These are phyloP conservation scores for Thraustochytrium striatum DNA, from an alignment of 352 stramenopile genomes.

Conservation along the genomic window DNA sequence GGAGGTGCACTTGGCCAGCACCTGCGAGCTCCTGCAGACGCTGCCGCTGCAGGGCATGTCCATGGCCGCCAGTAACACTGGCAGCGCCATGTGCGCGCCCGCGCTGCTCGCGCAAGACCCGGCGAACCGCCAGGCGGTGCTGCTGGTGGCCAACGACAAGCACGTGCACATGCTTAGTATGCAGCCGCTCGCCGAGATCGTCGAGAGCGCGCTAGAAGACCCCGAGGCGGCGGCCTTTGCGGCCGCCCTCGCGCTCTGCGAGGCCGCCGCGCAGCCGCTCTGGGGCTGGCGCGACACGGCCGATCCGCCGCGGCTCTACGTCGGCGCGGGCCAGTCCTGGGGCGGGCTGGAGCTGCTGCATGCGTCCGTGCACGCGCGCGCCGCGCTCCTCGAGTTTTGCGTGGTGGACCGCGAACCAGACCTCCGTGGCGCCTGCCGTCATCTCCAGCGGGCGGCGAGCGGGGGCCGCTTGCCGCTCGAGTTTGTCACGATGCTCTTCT, in stretches of 20 bases:
- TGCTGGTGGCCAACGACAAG: constrained; percentile 26
- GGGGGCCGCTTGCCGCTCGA: constrained; percentile 2
- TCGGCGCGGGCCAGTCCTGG: not conserved
- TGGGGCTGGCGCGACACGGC: not conserved
- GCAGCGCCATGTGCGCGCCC: not conserved
- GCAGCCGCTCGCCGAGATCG: constrained; percentile 7
- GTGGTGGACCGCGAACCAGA: not conserved
- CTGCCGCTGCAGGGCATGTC: not conserved
- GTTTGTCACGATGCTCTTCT: constrained; percentile 28
- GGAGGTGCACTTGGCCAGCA: constrained; percentile 28
- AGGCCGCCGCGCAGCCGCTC: not conserved
- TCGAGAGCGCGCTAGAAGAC: not conserved
- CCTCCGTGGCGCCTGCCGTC: not conserved
- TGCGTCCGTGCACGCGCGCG: not conserved
- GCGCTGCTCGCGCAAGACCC: not conserved
- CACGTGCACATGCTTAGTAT: constrained; percentile 17
- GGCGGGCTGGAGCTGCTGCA: not conserved
- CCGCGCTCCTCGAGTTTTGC: constrained; percentile 16
- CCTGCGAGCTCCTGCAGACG: not conserved
- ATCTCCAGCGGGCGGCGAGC: not conserved
- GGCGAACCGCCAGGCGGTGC: not conserved
- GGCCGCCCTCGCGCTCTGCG: constrained; percentile 15
- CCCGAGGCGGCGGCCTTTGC: not conserved
- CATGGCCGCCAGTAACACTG: not conserved
- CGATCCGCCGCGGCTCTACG: not conserved